phyloP scores from a whole-genome alignment of 345 rosid genomes.

The Cardamine resedifolia region DNA sequence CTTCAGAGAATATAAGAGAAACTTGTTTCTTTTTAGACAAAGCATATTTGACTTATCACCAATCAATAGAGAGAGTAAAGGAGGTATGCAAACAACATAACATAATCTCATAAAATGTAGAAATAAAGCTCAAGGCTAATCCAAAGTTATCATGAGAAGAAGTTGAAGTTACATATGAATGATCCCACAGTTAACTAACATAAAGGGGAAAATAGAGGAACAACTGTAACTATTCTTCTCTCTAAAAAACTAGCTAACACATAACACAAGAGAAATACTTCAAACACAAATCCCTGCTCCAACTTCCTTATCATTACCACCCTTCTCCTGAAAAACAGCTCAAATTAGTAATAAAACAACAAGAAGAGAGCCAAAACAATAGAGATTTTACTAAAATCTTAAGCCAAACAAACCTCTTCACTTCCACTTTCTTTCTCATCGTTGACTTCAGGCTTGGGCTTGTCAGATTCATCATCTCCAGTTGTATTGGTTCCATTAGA shows the following conservation, averaged over 20 bases:
- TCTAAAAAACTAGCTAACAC: slow-evolving; percentile 33
- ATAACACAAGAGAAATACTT: slow-evolving; percentile 28
- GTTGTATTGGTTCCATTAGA: slow-evolving; percentile 48
- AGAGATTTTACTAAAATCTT: neutral
- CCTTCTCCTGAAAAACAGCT: slow-evolving; percentile 47
- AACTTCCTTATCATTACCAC: slow-evolving; percentile 46
- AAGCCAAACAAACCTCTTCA: slow-evolving; percentile 25
- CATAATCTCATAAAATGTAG: neutral
- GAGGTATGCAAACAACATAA: neutral
- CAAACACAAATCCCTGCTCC: slow-evolving; percentile 25
- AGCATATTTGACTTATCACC: neutral
- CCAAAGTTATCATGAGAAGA: slow-evolving; percentile 24
- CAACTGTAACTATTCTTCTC: slow-evolving; percentile 10
- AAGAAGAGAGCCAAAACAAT: neutral
- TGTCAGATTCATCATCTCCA: slow-evolving; percentile 74
- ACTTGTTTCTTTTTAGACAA: neutral
- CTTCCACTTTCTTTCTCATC: slow-evolving; percentile 25
- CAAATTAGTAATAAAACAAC: neutral
- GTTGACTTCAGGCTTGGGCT: slow-evolving; percentile 69
- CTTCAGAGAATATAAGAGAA: neutral
- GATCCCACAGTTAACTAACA: slow-evolving; percentile 30
- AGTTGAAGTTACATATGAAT: slow-evolving; percentile 34
- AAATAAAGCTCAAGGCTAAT: slow-evolving; percentile 28
- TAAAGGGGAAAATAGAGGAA: neutral
- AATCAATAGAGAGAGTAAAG: neutral